Conservation (phyloP, 2,329 filamentous ascomycete species). For the Neophaeococcomyces aloes region DNA sequence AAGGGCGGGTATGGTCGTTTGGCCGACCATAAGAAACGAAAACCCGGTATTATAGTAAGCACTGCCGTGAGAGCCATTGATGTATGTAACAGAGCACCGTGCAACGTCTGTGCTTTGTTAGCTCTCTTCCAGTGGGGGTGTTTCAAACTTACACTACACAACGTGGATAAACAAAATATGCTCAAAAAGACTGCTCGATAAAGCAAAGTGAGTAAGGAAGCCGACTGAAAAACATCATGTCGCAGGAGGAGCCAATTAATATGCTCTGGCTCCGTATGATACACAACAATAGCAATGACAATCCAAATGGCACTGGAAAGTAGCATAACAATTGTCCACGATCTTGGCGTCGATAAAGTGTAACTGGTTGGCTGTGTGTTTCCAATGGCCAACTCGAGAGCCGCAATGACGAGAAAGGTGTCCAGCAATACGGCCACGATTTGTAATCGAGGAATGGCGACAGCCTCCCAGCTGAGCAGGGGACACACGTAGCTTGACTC, state of each 20-base stretch:
- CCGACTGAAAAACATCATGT: slow-evolving; percentile 24
- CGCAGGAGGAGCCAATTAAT: slow-evolving; percentile 30
- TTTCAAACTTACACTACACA: slow-evolving; percentile 31
- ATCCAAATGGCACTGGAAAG: slow-evolving; percentile 28
- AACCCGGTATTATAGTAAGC: slow-evolving; percentile 16
- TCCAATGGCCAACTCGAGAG: slow-evolving; percentile 17
- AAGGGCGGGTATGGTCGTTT: slow-evolving; percentile 19
- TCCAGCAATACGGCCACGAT: slow-evolving; percentile 33
- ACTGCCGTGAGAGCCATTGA: slow-evolving; percentile 15
- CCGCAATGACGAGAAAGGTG: slow-evolving; percentile 29
- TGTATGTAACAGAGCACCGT: slow-evolving; percentile 17
- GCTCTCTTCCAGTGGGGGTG: background rate
- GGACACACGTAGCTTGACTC: slow-evolving; percentile 43
- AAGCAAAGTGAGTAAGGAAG: slow-evolving; percentile 28
- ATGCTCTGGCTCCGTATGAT: slow-evolving; percentile 28
- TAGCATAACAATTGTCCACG: slow-evolving; percentile 16
- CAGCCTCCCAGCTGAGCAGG: slow-evolving; percentile 26
- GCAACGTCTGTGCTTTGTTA: slow-evolving; percentile 17
- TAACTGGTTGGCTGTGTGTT: background rate
- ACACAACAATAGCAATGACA: slow-evolving; percentile 27
- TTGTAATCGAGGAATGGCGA: slow-evolving; percentile 30
- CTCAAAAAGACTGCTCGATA: slow-evolving; percentile 28
- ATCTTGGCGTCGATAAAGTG: background rate
- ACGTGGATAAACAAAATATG: slow-evolving; percentile 27
- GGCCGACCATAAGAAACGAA: slow-evolving; percentile 19